A percentile compares a stretch with the other conserved stretches of the same genome.
These are phyloP conservation scores for Daldinia sp. DNA, from an alignment of 2,329 filamentous ascomycete species.

Conservation along the genomic window DNA sequence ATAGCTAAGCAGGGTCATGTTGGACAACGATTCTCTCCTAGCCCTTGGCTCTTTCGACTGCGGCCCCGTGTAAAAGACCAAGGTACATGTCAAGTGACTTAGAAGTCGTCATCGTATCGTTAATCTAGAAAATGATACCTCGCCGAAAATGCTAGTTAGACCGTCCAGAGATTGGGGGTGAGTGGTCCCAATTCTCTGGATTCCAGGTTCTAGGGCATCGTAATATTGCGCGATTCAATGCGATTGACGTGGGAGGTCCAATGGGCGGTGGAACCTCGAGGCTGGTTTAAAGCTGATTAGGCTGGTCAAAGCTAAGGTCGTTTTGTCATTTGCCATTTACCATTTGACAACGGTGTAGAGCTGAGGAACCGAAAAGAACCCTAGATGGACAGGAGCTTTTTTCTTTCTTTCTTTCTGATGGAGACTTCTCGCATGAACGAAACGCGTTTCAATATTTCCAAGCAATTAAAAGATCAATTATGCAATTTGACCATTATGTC, in stretches of 20 bases:
- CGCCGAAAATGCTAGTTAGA: conserved; percentile 19
- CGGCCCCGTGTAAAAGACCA: neutral
- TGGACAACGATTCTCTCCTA: conserved; percentile 13
- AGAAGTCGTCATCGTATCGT: conserved; percentile 33
- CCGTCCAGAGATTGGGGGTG: conserved; percentile 22
- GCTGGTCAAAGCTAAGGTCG: conserved; percentile 13
- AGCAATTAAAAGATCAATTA: conserved; percentile 59
- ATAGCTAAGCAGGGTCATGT: conserved; percentile 20
- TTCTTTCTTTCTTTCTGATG: no score
- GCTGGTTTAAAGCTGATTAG: conserved; percentile 21
- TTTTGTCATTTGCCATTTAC: no score
- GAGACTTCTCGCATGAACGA: conserved; percentile 54
- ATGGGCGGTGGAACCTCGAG: conserved; percentile 35
- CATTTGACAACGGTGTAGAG: conserved; percentile 25
- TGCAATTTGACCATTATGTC: conserved; percentile 47
- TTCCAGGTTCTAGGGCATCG: conserved; percentile 37
- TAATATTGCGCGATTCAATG: conserved; percentile 54
- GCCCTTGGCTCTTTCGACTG: neutral
- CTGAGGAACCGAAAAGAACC: conserved; percentile 34
- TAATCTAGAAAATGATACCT: conserved; percentile 31
- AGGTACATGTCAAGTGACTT: conserved; percentile 30
- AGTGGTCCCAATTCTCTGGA: conserved; percentile 37
- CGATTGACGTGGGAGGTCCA: conserved; percentile 41
- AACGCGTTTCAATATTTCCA: conserved; percentile 55
- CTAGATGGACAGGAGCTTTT: conserved; percentile 32